Evolutionary conservation across 2,329 filamentous ascomycete species (phyloP), one percentile per base, ranked within the genome.

Genomic region (Colletotrichum sp.): DNA sequence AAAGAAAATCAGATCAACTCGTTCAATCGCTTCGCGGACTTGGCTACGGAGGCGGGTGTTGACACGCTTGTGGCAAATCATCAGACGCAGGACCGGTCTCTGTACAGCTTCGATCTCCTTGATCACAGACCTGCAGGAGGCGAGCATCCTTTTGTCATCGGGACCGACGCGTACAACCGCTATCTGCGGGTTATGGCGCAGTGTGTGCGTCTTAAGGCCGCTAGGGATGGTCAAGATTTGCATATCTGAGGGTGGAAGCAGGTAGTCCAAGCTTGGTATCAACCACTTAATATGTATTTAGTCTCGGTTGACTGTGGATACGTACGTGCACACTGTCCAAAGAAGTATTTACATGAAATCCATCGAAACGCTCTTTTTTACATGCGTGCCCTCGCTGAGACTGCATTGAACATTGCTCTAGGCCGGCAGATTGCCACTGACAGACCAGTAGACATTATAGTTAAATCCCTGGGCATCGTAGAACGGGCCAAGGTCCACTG

Each of bases 381-480:
- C 39, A 28, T 21, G 12, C 18, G 12, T 21, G 7, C 24, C 12
- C 12, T 62, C 5, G 28, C 59, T n/a, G 6, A 7, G 18, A 62
- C 6, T 44, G 39, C 18, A 12, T 2, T 12, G 5, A n/a, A 10
- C 9, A 7, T 12, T 49, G 44, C 18, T 4, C 8, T 63, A 75
- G 9, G 49, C 66, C 9, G 71, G 32, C 67, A 77, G 18, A 1
- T 8, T 32, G 8, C 78, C 78, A n/a, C 49, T 78, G 8, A 44
- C 64, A 5, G 68, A 30, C 86, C 85, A 87, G 65, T 88, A 88
- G 10, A 86, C 84, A 30, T 85, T 85, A 52, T 87, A 87, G 68
- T 87, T 87, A 32, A 84, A 83, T 0, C 81, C 84, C 13, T 87
- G 85, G 0, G 86, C 84, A 65, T 87, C 83, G 26, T 86, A 87